Evolutionary conservation across 1,284 basidiomycete species (phyloP), one percentile per base, ranked within the genome.

Genomic region (Naganishia albida): DNA sequence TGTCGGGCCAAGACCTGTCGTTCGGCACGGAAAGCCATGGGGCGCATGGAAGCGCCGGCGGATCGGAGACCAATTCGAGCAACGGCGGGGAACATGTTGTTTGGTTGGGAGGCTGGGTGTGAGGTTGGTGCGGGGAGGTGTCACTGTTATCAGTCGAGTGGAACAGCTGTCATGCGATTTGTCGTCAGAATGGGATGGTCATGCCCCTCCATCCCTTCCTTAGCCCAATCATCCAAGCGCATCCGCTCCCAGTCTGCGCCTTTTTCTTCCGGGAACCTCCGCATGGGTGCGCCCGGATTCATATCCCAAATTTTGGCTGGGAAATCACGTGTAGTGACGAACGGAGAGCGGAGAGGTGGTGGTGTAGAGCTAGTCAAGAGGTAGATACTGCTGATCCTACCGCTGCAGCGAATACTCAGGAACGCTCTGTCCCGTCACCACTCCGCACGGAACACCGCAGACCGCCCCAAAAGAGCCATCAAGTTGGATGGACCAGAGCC

Each of bases 31-130:
- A 56, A 55, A 2, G 62, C 52, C 46, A 51, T 53, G 51, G 53
- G 52, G 30, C 65, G 65, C 52, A 49, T 28, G 39, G 65, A 54
- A 39, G 65, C 65, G 65, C 56, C 56, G 43, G 65, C 52, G 59
- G 65, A 52, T 62, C 65, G 65, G 59, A 66, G 65, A 51, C 65
- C 65, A 60, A 46, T 49, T 55, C 65, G 65, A 26, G 65, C 65
- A 59, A 66, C 52, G 56, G 65, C 44, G 50, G 57, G 57, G 59
- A 66, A 62, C 65, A 66, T 66, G 26, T 63, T 34, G 34, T 34
- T 4, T 34, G 34, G 4, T 63, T 25, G 48, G 15, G 44, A 28
- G 43, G 28, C 6, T 50, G 28, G 18, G 57, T 48, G 16, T 25
- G 39, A 13, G 42, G 40, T 28, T 38, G 8, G 56, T 28, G 16